Conservation (phyloP, 331 rosid species). For the Pyracantha coccinea region DNA sequence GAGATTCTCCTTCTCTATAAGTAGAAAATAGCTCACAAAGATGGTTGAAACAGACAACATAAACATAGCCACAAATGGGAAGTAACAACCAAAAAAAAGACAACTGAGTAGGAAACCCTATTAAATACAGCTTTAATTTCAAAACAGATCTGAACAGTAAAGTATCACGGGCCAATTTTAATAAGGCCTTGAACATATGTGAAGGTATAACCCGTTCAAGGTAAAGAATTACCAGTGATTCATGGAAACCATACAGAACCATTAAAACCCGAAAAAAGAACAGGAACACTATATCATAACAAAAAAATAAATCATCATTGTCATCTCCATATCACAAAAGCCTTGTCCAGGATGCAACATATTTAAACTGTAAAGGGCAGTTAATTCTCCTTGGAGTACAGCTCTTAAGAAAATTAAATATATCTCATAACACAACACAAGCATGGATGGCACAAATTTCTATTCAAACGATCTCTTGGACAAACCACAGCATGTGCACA, state of each 20-base stretch:
- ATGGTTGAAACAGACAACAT: conserved; percentile 2
- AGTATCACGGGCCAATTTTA: not conserved
- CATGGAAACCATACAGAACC: not conserved
- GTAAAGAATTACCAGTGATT: not conserved
- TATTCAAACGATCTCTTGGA: not conserved
- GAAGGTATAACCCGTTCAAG: not conserved
- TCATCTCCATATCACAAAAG: not conserved
- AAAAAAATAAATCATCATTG: not conserved
- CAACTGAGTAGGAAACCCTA: not conserved
- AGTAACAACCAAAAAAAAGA: conserved; percentile 2
- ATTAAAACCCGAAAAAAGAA: not conserved
- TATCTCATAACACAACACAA: not conserved
- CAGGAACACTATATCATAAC: not conserved
- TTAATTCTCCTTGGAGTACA: not conserved
- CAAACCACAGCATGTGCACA: not conserved
- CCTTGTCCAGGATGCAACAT: not conserved
- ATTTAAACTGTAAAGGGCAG: not conserved
- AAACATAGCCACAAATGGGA: not conserved
- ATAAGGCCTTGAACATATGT: too few species aligned
- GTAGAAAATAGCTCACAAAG: conserved; percentile 13
- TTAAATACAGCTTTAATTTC: not conserved
- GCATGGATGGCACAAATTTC: not conserved
- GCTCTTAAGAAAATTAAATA: not conserved
- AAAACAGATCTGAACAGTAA: not conserved
- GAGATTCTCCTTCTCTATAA: conserved; percentile 88